Evolutionary conservation across 768 basidiomycete genomes (phyloP).

Genomic region (Tylopilus felleus): DNA sequence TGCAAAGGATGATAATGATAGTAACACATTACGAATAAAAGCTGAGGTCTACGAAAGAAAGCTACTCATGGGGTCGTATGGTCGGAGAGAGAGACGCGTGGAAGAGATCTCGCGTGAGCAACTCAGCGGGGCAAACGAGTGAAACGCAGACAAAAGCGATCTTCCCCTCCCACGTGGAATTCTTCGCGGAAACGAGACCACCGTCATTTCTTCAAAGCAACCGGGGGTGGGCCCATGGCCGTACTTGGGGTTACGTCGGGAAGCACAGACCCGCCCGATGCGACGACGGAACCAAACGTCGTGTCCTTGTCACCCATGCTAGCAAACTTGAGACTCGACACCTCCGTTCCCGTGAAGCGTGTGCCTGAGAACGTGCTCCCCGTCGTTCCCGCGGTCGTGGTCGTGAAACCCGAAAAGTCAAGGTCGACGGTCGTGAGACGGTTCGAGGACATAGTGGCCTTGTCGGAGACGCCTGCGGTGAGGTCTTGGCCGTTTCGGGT

Average conservation of each 20-base stretch:
- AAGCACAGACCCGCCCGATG: neutral
- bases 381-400: neutral
- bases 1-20: too few relatives aligned
- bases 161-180: too few relatives aligned
- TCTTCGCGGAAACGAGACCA: too few relatives aligned
- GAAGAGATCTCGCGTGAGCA: neutral
- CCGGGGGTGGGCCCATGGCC: neutral
- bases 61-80: neutral
- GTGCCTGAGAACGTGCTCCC: neutral
- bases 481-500: constrained; percentile 10
- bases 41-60: neutral
- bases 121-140: neutral
- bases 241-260: neutral
- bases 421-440: constrained; percentile 28
- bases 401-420: constrained; percentile 5
- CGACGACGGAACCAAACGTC: neutral
- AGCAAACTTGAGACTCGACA: constrained; percentile 4
- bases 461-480: neutral
- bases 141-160: neutral
- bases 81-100: neutral
- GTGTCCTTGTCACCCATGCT: neutral
- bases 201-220: neutral
- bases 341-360: neutral
- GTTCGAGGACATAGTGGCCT: neutral
- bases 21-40: neutral